Base-by-base conservation (phyloP, 495 filamentous ascomycete species). In the Neurospora africana region DNA sequence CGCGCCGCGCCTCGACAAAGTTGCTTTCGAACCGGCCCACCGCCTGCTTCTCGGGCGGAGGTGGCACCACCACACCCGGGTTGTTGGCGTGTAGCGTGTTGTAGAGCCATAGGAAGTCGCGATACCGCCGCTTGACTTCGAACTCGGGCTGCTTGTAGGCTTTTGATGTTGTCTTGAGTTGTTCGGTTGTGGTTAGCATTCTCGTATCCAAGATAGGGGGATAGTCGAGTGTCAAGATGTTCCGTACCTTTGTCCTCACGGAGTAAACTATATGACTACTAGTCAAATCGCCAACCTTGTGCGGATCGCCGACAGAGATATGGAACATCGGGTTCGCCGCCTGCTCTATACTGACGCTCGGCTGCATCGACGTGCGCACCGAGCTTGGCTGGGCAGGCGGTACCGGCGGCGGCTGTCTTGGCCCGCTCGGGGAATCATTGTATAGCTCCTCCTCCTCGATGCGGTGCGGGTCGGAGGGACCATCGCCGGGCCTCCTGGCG, bases 51-150 rank as follows among this genome's bases (percentile, higher is more conserved):
- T 99, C 95, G 5, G 95, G 95, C 5, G 95, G 95, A 44, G 95
- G 96, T 2, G 95, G 95, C 23, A 98, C 93, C 71, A 99, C 92
- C 47, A 97, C 90, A 68, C 95, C 95, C 17, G 95, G 95, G 77
- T 94, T 98, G 80, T 95, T 98, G 76, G 87, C 91, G 79, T 98
- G 95, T 74, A 99, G 85, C 38, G 91, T 91, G 72, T 91, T 97
- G 77, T 98, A 99, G 27, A 99, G 90, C 95, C 95, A 99, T 43
- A 98, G 83, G 79, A 99, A 98, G 82, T 99, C 95, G 65, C 95
- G 89, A 83, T 98, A 99, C 72, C 95, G 89, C 72, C 95, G 89
- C 75, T 91, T 94, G 72, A 99, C 95, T 27, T 91, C 89, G 74
- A 99, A 99, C 78, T 97, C 93, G 37, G 90, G 86, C 73, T 92